phyloP scores from a whole-genome alignment of 2,329 filamentous ascomycete species.

The Dendrostoma leiphaemia region DNA sequence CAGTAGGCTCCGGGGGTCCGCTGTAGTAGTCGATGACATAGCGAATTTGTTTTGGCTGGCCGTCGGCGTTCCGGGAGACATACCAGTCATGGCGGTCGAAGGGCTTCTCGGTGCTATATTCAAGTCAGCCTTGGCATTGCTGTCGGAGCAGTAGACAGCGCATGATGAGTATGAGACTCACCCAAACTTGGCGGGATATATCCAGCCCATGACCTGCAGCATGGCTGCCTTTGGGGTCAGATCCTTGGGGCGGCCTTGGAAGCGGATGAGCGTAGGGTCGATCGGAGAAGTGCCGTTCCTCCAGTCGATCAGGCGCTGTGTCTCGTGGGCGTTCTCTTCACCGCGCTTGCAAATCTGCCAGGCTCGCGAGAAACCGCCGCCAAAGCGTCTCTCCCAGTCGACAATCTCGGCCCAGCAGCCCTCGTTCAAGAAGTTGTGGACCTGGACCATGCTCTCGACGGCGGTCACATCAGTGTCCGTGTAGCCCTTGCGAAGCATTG shows the following conservation, averaged over 20 bases:
- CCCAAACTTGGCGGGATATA: constrained; percentile 79
- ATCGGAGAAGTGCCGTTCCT: constrained; percentile 42
- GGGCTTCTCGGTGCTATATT: constrained; percentile 69
- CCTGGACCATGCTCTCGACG: constrained; percentile 94
- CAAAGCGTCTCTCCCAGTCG: constrained; percentile 88
- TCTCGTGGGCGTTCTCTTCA: constrained; percentile 56
- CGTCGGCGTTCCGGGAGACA: constrained; percentile 70
- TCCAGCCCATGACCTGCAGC: constrained; percentile 72
- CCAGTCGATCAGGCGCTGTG: constrained; percentile 37
- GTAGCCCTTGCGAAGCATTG: constrained; percentile 92
- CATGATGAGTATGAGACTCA: constrained; percentile 44
- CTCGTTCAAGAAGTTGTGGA: constrained; percentile 98
- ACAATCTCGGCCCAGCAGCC: constrained; percentile 95
- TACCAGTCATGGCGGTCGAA: constrained; percentile 99
- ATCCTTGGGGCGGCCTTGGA: constrained; percentile 86
- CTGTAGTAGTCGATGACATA: constrained; percentile 98
- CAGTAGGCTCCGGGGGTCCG: constrained; percentile 74
- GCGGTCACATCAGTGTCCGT: constrained; percentile 90
- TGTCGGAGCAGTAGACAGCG: not conserved
- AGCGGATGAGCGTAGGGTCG: constrained; percentile 75
- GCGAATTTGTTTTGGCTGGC: constrained; percentile 72
- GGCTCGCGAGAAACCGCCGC: constrained; percentile 66
- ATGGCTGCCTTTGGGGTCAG: constrained; percentile 89
- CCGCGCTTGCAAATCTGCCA: constrained; percentile 74
- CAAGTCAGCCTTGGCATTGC: not conserved